A percentile compares a stretch with the other conserved stretches of the same genome.
phyloP scores from a whole-genome alignment of 2,329 filamentous ascomycete species.

The Keithomyces neogunnii region DNA sequence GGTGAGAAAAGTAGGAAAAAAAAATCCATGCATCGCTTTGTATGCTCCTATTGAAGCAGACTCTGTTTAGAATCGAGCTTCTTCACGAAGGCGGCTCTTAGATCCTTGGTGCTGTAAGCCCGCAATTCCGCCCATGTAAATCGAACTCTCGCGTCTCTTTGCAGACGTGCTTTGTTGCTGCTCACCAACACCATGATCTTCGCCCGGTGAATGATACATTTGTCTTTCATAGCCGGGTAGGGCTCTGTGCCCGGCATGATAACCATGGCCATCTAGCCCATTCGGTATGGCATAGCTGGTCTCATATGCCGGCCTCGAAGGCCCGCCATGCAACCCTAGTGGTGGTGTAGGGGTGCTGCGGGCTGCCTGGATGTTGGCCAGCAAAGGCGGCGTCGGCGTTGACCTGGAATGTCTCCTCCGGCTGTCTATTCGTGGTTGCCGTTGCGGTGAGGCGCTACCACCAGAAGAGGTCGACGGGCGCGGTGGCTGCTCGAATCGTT shows the following conservation, averaged over 20 bases:
- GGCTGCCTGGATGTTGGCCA: constrained; percentile 20
- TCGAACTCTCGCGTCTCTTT: constrained; percentile 51
- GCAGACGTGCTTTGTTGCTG: constrained; percentile 20
- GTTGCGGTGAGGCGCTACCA: constrained; percentile 42
- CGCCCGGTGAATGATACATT: constrained; percentile 20
- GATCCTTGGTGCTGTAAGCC: constrained; percentile 41
- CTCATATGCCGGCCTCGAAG: constrained; percentile 36
- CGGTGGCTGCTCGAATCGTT: constrained; percentile 26
- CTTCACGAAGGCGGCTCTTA: constrained; percentile 46
- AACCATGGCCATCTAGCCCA: constrained; percentile 15
- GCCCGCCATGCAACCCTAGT: constrained; percentile 17
- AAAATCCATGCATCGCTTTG: background rate
- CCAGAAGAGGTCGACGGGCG: constrained; percentile 36
- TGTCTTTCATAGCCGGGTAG: constrained; percentile 30
- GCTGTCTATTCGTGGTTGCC: constrained; percentile 31
- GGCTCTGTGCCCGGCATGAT: constrained; percentile 12
- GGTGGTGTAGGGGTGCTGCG: constrained; percentile 37
- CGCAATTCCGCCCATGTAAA: constrained; percentile 43
- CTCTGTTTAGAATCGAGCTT: constrained; percentile 29
- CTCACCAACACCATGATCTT: constrained; percentile 12
- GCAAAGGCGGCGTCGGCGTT: constrained; percentile 44
- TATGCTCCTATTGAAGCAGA: background rate
- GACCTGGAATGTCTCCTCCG: constrained; percentile 21
- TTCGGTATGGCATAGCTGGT: constrained; percentile 23
- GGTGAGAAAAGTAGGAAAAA: background rate